Conservation (phyloP, 805 yeast species). For the Starmerella bombicola region DNA sequence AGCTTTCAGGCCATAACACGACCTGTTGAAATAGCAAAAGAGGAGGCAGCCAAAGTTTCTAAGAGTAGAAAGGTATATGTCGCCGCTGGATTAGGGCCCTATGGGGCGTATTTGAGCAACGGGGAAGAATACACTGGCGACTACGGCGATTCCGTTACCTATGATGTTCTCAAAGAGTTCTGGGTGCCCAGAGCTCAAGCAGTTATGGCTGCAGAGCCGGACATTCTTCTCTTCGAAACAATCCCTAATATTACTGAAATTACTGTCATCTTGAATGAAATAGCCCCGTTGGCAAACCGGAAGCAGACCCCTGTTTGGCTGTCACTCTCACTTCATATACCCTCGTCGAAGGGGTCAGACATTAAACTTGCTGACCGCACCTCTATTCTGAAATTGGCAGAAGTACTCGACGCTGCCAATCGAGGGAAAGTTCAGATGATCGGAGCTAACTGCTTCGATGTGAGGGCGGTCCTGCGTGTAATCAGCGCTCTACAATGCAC, state of each 20-base stretch:
- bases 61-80: slow-evolving; percentile 23
- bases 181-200: slow-evolving; percentile 38
- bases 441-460: slow-evolving; percentile 61
- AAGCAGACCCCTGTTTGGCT: slow-evolving; percentile 34
- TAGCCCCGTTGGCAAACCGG: slow-evolving; percentile 25
- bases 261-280: slow-evolving; percentile 35
- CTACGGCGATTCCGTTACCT: slow-evolving; percentile 34
- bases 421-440: slow-evolving; percentile 28
- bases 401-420: slow-evolving; percentile 25
- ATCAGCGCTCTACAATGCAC: slow-evolving; percentile 28
- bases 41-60: slow-evolving; percentile 20
- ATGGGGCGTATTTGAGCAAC: slow-evolving; percentile 54
- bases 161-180: slow-evolving; percentile 36
- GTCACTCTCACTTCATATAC: slow-evolving; percentile 35
- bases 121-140: slow-evolving; percentile 68
- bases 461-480: slow-evolving; percentile 33
- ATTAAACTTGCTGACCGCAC: slow-evolving; percentile 41
- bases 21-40: slow-evolving; percentile 23
- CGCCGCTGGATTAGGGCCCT: slow-evolving; percentile 66
- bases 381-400: slow-evolving; percentile 28
- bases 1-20: slow-evolving; percentile 7
- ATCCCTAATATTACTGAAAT: slow-evolving; percentile 52
- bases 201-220: slow-evolving; percentile 33
- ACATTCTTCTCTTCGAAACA: slow-evolving; percentile 57
- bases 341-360: slow-evolving; percentile 5